Evolutionary conservation across 352 stramenopile genomes (phyloP), one percentile per base, ranked within the genome.

Genomic region (Phytophthora pisi): DNA sequence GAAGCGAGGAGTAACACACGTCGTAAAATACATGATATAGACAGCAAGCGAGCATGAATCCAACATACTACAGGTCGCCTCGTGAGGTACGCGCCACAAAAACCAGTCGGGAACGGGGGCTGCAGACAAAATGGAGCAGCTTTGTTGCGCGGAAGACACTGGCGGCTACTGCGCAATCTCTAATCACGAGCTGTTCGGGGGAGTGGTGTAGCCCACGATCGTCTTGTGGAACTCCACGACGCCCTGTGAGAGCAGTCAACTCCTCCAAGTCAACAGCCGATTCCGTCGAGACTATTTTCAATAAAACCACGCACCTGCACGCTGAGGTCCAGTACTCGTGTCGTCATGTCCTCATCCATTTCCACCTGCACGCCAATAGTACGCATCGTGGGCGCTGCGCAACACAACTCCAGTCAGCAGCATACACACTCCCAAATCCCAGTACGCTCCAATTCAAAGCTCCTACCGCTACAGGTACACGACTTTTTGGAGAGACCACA

Each of bases 301-400:
- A 31, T 1, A 2, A 56, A 18, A 28, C 23, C 5, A 45, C 70
- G 7, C 45, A 91, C 85, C 81, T 93, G 85, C n/a, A 86, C 61
- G 54, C 81, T 91, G 28, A 93, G 57, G 64, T 95, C 85, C 45
- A 95, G 76, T 40, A 70, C 74, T 23, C 85, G 77, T 30, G 87
- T 92, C 10, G 88, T 95, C 88, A 93, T 93, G 51, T 93, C 74
- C 42, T 90, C 75, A 55, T 95, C 88, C 81, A 95, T 76, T 47
- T 93, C 88, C 34, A 82, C 85, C 50, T 95, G 85, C 10, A 91
- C 73, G 15, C 79, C 88, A 49, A 93, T 87, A 38, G 80, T 91
- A 1, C 79, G 75, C 55, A 81, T 91, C 47, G 72, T 65, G 2
- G 84, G 82, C 6, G 88, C 88, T 89, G 49, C 23, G 43, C 18